Conservation (phyloP, 495 filamentous ascomycete genomes). For the Aspergillus coremiiformis region DNA sequence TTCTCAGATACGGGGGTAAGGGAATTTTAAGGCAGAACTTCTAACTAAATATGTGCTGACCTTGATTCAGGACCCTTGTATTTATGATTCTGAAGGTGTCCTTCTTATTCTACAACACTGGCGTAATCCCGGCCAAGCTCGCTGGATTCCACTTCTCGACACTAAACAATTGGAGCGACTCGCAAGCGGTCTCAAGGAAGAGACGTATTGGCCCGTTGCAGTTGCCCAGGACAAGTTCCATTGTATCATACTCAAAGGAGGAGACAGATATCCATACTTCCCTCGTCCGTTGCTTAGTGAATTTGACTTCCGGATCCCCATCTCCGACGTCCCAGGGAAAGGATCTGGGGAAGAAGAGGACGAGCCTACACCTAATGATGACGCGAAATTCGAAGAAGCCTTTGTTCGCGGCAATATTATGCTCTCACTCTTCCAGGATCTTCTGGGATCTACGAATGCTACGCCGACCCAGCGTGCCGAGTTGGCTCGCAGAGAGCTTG, state of each 20-base stretch:
- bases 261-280: conserved; percentile 90
- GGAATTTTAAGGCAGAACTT: neutral
- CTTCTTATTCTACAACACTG: conserved; percentile 84
- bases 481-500: conserved; percentile 62
- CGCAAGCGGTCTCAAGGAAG: conserved; percentile 73
- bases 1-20: conserved; percentile 81
- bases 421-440: conserved; percentile 63
- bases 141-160: conserved; percentile 87
- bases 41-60: conserved; percentile 15
- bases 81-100: conserved; percentile 87
- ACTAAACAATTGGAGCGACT: conserved; percentile 77
- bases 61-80: conserved; percentile 65
- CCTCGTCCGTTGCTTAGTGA: conserved; percentile 85
- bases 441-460: conserved; percentile 52
- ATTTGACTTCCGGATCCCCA: conserved; percentile 84
- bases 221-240: conserved; percentile 90
- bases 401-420: conserved; percentile 70
- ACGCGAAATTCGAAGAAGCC: conserved; percentile 58
- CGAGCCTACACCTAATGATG: conserved; percentile 30
- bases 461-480: conserved; percentile 56
- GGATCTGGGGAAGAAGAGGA: conserved; percentile 32
- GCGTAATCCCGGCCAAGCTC: conserved; percentile 74
- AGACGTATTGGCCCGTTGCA: conserved; percentile 91
- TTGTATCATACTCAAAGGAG: conserved; percentile 97
- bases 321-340: conserved; percentile 47